Conservation (phyloP, 305 asterid genomes). For the Solanum aculeatissimum region DNA sequence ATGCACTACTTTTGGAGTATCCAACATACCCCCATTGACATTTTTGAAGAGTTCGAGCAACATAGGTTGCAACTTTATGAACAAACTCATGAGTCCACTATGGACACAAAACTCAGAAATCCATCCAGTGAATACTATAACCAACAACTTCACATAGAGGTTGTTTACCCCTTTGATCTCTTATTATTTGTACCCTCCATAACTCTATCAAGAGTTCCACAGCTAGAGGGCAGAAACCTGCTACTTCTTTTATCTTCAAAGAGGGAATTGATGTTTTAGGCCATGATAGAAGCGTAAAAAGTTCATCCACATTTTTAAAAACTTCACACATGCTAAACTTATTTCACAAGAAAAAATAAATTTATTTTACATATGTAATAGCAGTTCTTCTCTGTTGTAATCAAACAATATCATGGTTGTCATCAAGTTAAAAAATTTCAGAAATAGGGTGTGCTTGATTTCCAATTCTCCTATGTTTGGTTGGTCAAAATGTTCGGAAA, state of each 20-base stretch:
- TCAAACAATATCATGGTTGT: not conserved
- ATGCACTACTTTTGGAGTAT: not conserved
- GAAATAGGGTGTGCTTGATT: not conserved
- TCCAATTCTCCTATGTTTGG: not conserved
- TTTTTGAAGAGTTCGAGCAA: not conserved
- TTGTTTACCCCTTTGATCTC: not conserved
- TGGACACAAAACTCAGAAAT: not conserved
- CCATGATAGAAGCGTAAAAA: not conserved
- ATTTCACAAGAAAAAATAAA: not conserved
- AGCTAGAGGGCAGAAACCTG: not conserved
- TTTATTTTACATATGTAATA: not conserved
- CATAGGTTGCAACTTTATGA: not conserved
- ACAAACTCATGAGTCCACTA: not conserved
- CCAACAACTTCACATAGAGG: not conserved
- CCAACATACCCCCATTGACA: not conserved
- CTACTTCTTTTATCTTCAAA: not conserved
- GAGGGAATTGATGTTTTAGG: not conserved
- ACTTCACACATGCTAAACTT: not conserved
- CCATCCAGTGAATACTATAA: not conserved
- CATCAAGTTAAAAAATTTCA: not conserved
- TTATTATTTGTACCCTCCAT: not conserved
- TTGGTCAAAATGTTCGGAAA: not conserved
- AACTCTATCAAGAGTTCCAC: not conserved
- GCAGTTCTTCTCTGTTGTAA: not conserved
- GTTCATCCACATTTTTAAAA: not conserved